These are phyloP conservation scores for Sonneratia alba DNA, from an alignment of 345 rosid species.

Conservation along the genomic window DNA sequence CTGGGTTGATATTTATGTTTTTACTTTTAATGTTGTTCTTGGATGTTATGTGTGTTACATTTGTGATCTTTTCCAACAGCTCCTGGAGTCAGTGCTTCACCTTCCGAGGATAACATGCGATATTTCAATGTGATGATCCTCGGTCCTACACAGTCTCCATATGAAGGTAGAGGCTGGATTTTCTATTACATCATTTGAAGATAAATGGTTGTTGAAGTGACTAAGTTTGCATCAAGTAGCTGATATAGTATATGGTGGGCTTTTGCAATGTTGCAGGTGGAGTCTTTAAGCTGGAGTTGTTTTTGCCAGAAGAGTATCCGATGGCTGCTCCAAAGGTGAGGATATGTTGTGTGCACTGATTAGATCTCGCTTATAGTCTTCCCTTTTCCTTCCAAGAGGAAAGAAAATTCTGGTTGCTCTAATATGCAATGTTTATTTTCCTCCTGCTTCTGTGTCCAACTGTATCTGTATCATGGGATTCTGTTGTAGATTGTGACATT, in stretches of 20 bases:
- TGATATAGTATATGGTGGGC: not conserved
- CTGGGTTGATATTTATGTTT: not conserved
- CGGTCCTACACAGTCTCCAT: conserved; percentile 93
- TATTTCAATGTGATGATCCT: conserved; percentile 96
- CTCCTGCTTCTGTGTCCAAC: not conserved
- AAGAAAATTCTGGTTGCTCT: not conserved
- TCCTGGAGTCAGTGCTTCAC: conserved; percentile 95
- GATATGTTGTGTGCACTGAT: not conserved
- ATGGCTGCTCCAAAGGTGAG: conserved; percentile 63
- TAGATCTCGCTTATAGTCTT: not conserved
- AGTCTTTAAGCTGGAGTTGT: conserved; percentile 96
- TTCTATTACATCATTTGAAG: not conserved
- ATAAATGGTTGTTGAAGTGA: not conserved
- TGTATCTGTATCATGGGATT: not conserved
- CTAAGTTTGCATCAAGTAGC: not conserved
- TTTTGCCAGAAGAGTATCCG: conserved; percentile 99
- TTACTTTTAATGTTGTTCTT: not conserved
- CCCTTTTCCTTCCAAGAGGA: not conserved
- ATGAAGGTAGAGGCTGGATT: conserved; percentile 53
- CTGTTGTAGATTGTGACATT: not conserved
- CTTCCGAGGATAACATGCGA: conserved; percentile 92
- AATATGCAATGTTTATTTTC: not conserved
- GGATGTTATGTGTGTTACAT: not conserved
- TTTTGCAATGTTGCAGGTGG: conserved; percentile 48
- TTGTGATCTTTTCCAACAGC: conserved; percentile 40